Evolutionary conservation across 2,329 filamentous ascomycete genomes (phyloP).

Genomic region (Ambrosiella xylebori): DNA sequence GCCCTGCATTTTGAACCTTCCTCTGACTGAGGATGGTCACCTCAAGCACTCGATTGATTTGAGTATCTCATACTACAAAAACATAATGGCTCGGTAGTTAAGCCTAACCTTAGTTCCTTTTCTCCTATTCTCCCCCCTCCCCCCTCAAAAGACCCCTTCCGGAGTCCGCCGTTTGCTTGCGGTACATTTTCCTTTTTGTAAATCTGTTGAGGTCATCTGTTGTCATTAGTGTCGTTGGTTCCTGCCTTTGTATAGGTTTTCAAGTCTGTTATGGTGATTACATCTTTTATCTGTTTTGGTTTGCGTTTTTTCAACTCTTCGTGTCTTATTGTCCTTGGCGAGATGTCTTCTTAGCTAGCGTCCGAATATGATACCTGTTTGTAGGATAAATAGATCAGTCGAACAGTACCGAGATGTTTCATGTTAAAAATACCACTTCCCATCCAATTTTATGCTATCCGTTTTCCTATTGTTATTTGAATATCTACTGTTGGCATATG

Average conservation of each 20-base stretch:
- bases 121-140: not conserved
- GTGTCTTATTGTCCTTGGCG: not conserved
- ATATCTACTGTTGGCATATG: not conserved
- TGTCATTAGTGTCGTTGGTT: no score
- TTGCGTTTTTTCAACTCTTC: conserved; percentile 2
- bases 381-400: conserved; percentile 2
- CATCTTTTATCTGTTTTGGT: not conserved
- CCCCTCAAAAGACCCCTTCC: not conserved
- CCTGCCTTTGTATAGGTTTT: no score
- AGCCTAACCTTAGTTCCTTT: not conserved
- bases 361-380: not conserved
- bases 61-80: conserved; percentile 50
- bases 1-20: conserved; percentile 36
- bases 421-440: not conserved
- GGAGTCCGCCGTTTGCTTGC: no score
- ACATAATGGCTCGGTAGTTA: conserved; percentile 34
- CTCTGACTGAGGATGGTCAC: conserved; percentile 56
- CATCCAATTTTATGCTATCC: no score
- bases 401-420: not conserved
- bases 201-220: no score
- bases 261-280: not conserved
- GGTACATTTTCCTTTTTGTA: not conserved
- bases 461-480: not conserved
- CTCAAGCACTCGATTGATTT: conserved; percentile 53
- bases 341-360: not conserved